Evolutionary conservation across 2,329 filamentous ascomycete genomes (phyloP), one percentile per base, ranked within the genome.

Genomic region (Ascochyta fabae): DNA sequence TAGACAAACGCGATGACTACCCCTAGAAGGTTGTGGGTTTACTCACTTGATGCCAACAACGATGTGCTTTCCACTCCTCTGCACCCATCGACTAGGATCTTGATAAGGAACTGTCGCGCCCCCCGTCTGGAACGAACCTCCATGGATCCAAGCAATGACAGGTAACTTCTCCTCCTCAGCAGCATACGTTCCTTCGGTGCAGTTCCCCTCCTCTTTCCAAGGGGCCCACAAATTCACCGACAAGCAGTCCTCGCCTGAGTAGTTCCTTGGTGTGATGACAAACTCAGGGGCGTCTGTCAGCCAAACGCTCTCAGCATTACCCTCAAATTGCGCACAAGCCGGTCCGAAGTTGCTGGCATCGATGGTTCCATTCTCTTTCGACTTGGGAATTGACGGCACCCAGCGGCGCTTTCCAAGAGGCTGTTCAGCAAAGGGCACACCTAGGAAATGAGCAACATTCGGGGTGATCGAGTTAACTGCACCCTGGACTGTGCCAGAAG

Each of bases 131-230:
- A 80, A 81, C 2, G 77, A 77, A 15, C 81, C 81, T 4, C 81
- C 81, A 35, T 80, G 78, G 33, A 83, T 72, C 71, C 79, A 83
- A 19, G 80, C 74, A 5, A 79, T 67, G 0, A 83, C 81, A 0
- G 80, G 80, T 4, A 80, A 64, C 0, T 65, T 13, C 53, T 66
- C 27, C 57, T 65, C 29, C 15, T 57, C 42, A 1, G 31, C 8
- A 22, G 26, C 4, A 62, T 62, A 7, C 8, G 65, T 58, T 4
- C 15, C 43, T 15, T 53, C 44, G 3, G 54, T 48, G 22, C 40
- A 45, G 6, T 56, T 59, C 22, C 43, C 39, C n/a, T 38, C 49
- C 9, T 50, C 38, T 1, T 59, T 45, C 53, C 58, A 61, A 7
- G 79, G 79, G 3, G 78, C 67, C 80, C 80, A 83, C 8, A 83